Evolutionary conservation across 257 asterid species (phyloP).

Genomic region (Nemophila menziesii): DNA sequence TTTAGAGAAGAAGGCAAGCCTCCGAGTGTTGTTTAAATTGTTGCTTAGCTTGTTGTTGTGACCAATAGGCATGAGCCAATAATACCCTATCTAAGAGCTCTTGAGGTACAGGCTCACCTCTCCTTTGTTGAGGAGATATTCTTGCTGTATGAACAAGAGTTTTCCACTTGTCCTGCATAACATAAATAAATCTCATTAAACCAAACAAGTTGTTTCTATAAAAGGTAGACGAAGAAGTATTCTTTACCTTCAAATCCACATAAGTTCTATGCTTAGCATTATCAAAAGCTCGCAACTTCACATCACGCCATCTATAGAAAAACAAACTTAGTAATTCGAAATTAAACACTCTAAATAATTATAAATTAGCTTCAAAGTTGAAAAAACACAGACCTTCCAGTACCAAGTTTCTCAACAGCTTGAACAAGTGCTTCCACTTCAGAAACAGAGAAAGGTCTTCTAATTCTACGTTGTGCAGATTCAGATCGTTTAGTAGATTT

Average conservation of each 20-base stretch:
- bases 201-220: not conserved
- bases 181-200: not conserved
- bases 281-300: slow-evolving; percentile 83
- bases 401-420: slow-evolving; percentile 97
- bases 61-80: slow-evolving; percentile 90
- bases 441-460: slow-evolving; percentile 87
- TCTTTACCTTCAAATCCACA: slow-evolving; percentile 78
- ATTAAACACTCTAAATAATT: not conserved
- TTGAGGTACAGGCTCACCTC: slow-evolving; percentile 98
- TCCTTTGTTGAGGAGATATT: slow-evolving; percentile 92
- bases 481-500: slow-evolving; percentile 78
- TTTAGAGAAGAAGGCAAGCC: slow-evolving; percentile 52
- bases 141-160: slow-evolving; percentile 96
- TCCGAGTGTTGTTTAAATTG: slow-evolving; percentile 62
- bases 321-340: not conserved
- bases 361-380: not conserved
- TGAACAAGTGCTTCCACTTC: slow-evolving; percentile 96
- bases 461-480: slow-evolving; percentile 76
- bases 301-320: slow-evolving; percentile 88
- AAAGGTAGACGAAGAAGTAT: not conserved
- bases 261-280: slow-evolving; percentile 85
- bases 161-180: slow-evolving; percentile 88
- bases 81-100: slow-evolving; percentile 85
- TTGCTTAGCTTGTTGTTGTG: slow-evolving; percentile 82
- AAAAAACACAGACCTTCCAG: slow-evolving; percentile 55